These are phyloP conservation scores for Populus deltoides DNA, from an alignment of 345 rosid genomes.

Conservation along the genomic window DNA sequence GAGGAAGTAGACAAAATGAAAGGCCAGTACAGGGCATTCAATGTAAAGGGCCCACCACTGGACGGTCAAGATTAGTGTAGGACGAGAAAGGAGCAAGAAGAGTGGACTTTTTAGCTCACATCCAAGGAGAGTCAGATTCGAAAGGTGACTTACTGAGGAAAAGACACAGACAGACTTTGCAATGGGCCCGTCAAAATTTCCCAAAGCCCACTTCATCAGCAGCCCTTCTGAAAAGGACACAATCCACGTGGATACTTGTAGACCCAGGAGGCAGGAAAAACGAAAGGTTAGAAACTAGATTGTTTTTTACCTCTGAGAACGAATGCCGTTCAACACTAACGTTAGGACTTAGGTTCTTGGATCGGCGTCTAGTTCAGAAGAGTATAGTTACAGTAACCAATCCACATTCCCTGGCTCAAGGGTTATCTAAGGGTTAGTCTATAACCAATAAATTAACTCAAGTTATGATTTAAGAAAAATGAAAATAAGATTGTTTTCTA, in stretches of 20 bases:
- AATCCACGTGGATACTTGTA: conserved; percentile 14
- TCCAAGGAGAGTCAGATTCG: conserved; percentile 39
- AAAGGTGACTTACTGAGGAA: conserved; percentile 20
- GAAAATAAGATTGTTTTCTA: no score
- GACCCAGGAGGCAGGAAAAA: conserved; percentile 10
- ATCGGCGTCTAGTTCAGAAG: no score
- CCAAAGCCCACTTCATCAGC: not conserved
- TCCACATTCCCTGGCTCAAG: no score
- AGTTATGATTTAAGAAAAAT: no score
- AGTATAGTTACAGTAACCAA: no score
- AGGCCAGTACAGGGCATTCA: not conserved
- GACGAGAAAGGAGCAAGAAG: conserved; percentile 29
- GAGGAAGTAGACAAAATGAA: not conserved
- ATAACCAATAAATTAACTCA: no score
- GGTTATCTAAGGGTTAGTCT: no score
- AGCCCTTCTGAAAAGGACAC: conserved; percentile 5
- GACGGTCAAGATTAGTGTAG: conserved; percentile 11
- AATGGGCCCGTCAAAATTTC: conserved; percentile 24
- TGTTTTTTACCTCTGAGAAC: not conserved
- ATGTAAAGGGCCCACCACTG: conserved; percentile 22
- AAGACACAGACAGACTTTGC: conserved; percentile 49
- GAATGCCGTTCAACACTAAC: not conserved
- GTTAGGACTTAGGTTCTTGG: no score
- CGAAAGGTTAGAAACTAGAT: not conserved
- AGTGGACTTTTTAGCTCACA: conserved; percentile 47